phyloP scores from a whole-genome alignment of 805 yeast species.

The Cyberlindnera misumaiensis region DNA sequence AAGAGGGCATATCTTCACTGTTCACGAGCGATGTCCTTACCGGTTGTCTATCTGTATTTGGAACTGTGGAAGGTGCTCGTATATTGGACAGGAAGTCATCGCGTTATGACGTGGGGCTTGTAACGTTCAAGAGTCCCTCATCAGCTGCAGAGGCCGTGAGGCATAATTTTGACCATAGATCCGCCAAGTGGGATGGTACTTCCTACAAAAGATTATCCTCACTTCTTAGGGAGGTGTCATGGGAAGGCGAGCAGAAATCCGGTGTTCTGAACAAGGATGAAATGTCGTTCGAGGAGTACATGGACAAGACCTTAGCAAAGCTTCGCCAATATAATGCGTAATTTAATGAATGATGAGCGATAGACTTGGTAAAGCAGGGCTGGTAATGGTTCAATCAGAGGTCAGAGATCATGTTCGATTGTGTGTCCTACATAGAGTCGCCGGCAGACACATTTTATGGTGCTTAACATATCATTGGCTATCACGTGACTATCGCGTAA shows the following conservation, averaged over 20 bases:
- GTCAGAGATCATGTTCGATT: no score
- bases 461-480: no score
- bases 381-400: no score
- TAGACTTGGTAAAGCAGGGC: no score
- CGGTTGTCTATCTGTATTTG: conserved; percentile 21
- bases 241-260: conserved; percentile 1
- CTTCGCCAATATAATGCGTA: conserved; percentile 1
- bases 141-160: conserved; percentile 11
- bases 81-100: conserved; percentile 11
- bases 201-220: conserved; percentile 18
- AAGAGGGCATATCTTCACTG: conserved; percentile 16
- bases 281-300: conserved; percentile 14
- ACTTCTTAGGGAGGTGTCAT: conserved; percentile 16
- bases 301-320: conserved; percentile 9
- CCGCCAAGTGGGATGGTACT: conserved; percentile 17
- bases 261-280: conserved; percentile 6
- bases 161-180: conserved; percentile 11
- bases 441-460: no score
- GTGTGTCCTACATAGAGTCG: no score
- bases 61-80: conserved; percentile 10
- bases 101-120: conserved; percentile 15
- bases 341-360: neutral
- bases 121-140: conserved; percentile 3
- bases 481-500: no score
- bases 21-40: conserved; percentile 17